Evolutionary conservation across 1,139 yeast genomes (phyloP).

Genomic region (Magnusiomyces tetraspermus): DNA sequence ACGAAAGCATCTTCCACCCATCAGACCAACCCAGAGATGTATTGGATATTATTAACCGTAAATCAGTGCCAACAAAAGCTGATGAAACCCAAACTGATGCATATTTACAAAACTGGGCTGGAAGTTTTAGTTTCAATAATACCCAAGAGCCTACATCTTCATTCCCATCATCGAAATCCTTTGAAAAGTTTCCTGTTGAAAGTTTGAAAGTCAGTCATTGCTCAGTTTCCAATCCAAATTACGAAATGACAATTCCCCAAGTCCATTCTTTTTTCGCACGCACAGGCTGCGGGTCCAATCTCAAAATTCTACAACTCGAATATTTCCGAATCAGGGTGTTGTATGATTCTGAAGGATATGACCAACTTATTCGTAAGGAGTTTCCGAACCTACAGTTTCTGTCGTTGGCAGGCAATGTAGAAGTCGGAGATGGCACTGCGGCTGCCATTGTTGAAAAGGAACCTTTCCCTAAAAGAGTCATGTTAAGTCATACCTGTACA

Average conservation of each 20-base stretch:
- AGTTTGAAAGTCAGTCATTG: not conserved
- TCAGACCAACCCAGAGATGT: too few species aligned
- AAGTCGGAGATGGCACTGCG: slow-evolving; percentile 1
- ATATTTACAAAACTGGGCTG: not conserved
- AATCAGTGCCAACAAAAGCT: too few species aligned
- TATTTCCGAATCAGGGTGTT: not conserved
- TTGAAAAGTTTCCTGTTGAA: not conserved
- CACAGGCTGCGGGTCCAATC: not conserved
- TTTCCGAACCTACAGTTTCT: slow-evolving; percentile 1
- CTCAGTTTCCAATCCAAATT: not conserved
- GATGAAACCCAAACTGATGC: too few species aligned
- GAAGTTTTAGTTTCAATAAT: too few species aligned
- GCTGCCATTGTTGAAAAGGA: slow-evolving; percentile 1
- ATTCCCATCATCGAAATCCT: not conserved
- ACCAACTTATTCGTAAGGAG: not conserved
- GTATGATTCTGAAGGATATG: not conserved
- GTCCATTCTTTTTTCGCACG: not conserved
- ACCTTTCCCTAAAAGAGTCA: slow-evolving; percentile 1
- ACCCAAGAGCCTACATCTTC: too few species aligned
- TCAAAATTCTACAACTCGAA: not conserved
- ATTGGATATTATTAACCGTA: too few species aligned
- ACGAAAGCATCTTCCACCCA: too few species aligned
- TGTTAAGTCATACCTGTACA: not conserved
- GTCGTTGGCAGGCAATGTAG: not conserved
- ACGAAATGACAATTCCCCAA: not conserved